phyloP scores from a whole-genome alignment of 495 filamentous ascomycete species.

The Astrocystis sublimbata region DNA sequence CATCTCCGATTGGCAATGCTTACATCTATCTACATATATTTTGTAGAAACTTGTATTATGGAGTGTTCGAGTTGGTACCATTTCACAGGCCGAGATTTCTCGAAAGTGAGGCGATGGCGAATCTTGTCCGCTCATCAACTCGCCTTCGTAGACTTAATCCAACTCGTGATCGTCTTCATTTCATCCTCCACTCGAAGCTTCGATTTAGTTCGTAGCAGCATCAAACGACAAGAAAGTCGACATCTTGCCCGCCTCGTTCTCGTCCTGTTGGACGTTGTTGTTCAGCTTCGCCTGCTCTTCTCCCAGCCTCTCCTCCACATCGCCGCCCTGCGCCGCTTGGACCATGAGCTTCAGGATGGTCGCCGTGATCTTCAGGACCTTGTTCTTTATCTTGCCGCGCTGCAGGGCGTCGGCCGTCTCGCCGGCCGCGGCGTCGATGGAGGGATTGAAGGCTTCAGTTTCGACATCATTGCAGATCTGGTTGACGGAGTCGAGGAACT shows the following conservation, averaged over 20 bases:
- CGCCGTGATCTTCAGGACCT: constrained; percentile 51
- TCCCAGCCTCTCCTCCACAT: constrained; percentile 32
- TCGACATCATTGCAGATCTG: constrained; percentile 43
- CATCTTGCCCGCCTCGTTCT: constrained; percentile 36
- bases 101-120: neutral
- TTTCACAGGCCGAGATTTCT: neutral
- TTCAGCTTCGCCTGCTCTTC: constrained; percentile 47
- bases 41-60: neutral
- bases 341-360: constrained; percentile 37
- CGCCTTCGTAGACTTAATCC: neutral
- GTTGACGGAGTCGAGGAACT: constrained; percentile 43
- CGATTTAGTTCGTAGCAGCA: constrained; percentile 26
- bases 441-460: constrained; percentile 39
- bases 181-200: neutral
- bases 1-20: no score
- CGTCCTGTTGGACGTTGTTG: constrained; percentile 47
- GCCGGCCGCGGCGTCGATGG: constrained; percentile 39
- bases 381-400: constrained; percentile 58
- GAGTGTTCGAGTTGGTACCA: neutral
- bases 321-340: constrained; percentile 40
- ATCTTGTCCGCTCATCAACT: neutral
- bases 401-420: constrained; percentile 41
- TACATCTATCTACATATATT: no score
- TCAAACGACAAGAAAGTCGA: constrained; percentile 31
- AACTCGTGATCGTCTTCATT: neutral